These are phyloP conservation scores for Pulveroboletus sp. DNA, from an alignment of 1,284 basidiomycete genomes.

Conservation along the genomic window DNA sequence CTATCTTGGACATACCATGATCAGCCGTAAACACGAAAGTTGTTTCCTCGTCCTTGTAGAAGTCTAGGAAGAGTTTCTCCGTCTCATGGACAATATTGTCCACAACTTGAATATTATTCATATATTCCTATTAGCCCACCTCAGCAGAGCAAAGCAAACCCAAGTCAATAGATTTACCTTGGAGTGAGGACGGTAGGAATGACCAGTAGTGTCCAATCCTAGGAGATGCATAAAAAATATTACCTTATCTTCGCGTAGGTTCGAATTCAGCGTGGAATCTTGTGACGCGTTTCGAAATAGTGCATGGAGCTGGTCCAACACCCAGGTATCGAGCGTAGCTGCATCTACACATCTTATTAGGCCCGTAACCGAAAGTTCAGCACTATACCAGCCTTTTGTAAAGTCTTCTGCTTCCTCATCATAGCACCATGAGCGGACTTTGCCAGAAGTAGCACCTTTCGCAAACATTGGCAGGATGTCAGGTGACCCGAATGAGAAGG, in stretches of 20 bases:
- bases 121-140: slow-evolving; percentile 64
- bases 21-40: slow-evolving; percentile 87
- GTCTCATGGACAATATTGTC: slow-evolving; percentile 75
- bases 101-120: slow-evolving; percentile 82
- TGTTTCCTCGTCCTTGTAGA: slow-evolving; percentile 71
- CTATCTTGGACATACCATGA: slow-evolving; percentile 88
- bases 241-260: slow-evolving; percentile 57
- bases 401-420: slow-evolving; percentile 82
- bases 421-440: slow-evolving; percentile 78
- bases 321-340: slow-evolving; percentile 79
- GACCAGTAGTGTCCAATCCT: slow-evolving; percentile 86
- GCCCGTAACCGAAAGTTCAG: background rate
- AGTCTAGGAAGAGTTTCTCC: slow-evolving; percentile 62
- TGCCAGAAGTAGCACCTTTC: slow-evolving; percentile 69
- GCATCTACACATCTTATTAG: slow-evolving; percentile 55
- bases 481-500: slow-evolving; percentile 86
- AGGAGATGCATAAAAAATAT: slow-evolving; percentile 87
- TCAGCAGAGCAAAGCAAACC: background rate
- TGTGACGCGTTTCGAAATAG: slow-evolving; percentile 66
- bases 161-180: slow-evolving; percentile 41
- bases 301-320: slow-evolving; percentile 62
- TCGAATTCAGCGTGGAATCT: slow-evolving; percentile 48
- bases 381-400: slow-evolving; percentile 62
- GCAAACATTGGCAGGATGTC: slow-evolving; percentile 92
- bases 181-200: slow-evolving; percentile 86